These are phyloP conservation scores for Cladophialophora carrionii DNA, from an alignment of 2,329 filamentous ascomycete species.

Conservation along the genomic window DNA sequence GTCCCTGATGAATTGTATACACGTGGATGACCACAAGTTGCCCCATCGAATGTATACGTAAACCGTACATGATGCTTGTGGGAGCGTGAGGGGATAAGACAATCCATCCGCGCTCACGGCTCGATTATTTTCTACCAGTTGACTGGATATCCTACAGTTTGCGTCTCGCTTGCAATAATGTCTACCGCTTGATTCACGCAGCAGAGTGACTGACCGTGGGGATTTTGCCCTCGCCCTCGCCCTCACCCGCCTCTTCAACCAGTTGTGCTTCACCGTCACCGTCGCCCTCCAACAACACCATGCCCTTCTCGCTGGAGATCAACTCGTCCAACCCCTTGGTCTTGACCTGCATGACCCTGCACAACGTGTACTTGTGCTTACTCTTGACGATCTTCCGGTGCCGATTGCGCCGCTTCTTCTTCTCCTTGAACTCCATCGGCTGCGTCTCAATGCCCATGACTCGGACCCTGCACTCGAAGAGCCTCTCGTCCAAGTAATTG, in stretches of 20 bases:
- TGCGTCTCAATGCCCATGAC: conserved; percentile 84
- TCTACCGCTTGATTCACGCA: background rate
- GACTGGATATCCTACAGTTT: background rate
- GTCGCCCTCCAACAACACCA: conserved; percentile 40
- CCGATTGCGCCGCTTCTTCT: conserved; percentile 67
- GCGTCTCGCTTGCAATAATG: background rate
- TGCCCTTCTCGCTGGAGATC: conserved; percentile 47
- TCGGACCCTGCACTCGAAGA: conserved; percentile 83
- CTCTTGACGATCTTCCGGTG: conserved; percentile 75
- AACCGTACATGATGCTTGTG: background rate
- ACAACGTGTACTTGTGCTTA: conserved; percentile 86
- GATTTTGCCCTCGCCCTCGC: background rate
- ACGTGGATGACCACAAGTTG: background rate
- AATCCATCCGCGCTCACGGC: background rate
- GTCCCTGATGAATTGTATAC: background rate
- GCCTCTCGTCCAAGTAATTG: conserved; percentile 72
- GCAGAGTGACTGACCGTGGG: background rate
- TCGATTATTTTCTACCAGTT: background rate
- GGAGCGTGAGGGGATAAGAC: background rate
- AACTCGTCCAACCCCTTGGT: conserved; percentile 63
- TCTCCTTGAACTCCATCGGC: conserved; percentile 60
- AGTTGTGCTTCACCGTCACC: background rate
- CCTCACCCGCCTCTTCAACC: background rate
- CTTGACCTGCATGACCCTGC: conserved; percentile 80
- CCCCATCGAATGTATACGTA: background rate